Percentiles rank a stretch among this genome's conserved stretches.
Evolutionary conservation across 2,329 filamentous ascomycete genomes (phyloP).

Genomic region (Coleophoma cylindrospora): DNA sequence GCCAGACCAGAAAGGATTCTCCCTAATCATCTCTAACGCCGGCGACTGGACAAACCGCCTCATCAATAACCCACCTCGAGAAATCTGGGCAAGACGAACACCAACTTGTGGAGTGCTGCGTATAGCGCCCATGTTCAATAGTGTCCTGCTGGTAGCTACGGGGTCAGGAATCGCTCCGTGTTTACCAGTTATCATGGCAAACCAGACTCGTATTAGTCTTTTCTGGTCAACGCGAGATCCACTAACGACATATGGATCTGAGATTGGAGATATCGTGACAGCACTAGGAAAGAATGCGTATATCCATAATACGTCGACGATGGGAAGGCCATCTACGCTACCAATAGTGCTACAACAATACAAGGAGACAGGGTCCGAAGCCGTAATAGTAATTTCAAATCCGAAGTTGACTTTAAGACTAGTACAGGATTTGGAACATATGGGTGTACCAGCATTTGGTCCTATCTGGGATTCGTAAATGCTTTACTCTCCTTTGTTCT

Average conservation of each 20-base stretch:
- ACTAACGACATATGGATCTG: slow-evolving; percentile 27
- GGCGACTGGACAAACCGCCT: slow-evolving; percentile 66
- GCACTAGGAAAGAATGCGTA: slow-evolving; percentile 26
- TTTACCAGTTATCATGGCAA: slow-evolving; percentile 52
- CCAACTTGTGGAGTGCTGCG: slow-evolving; percentile 63
- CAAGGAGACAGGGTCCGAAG: slow-evolving; percentile 22
- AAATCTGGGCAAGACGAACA: slow-evolving; percentile 62
- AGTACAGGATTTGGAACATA: slow-evolving; percentile 26
- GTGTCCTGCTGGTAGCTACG: slow-evolving; percentile 61
- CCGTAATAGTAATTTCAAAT: slow-evolving; percentile 28
- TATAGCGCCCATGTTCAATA: slow-evolving; percentile 59
- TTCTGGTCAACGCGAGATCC: slow-evolving; percentile 30
- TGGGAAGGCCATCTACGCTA: slow-evolving; percentile 27
- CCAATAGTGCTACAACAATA: slow-evolving; percentile 19
- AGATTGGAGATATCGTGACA: slow-evolving; percentile 21
- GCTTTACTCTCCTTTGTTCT: no score
- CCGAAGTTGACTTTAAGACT: slow-evolving; percentile 25
- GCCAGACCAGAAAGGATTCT: slow-evolving; percentile 51
- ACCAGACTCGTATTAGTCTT: slow-evolving; percentile 43
- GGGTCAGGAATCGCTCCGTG: slow-evolving; percentile 68
- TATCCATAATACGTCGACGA: slow-evolving; percentile 26
- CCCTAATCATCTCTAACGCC: slow-evolving; percentile 63
- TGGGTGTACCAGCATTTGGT: slow-evolving; percentile 26
- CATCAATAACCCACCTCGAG: slow-evolving; percentile 54
- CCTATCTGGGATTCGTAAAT: slow-evolving; percentile 23